phyloP scores from a whole-genome alignment of 345 rosid species.

The Lenwebbia sp. region DNA sequence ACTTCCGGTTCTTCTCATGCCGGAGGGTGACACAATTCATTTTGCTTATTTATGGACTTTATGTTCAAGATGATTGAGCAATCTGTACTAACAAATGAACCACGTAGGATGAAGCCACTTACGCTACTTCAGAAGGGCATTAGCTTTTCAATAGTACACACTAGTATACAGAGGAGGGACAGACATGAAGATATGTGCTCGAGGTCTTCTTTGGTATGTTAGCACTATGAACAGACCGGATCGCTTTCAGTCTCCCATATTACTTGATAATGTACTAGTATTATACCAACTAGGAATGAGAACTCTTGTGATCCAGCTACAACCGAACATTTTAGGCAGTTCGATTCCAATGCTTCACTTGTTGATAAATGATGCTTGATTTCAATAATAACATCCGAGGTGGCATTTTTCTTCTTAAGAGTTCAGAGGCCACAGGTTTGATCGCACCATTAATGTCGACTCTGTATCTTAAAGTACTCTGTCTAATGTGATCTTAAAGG shows the following conservation, averaged over 20 bases:
- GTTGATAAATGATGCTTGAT: background rate
- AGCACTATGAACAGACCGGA: background rate
- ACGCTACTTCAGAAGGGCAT: background rate
- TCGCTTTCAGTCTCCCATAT: background rate
- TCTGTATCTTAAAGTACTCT: background rate
- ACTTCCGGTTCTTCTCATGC: background rate
- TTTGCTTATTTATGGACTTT: background rate
- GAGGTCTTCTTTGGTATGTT: background rate
- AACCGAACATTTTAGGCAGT: background rate
- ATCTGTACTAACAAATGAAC: background rate
- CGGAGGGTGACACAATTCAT: background rate
- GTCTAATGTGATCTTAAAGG: background rate
- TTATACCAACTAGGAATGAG: background rate
- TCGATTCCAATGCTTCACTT: background rate
- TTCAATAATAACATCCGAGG: background rate
- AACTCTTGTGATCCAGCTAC: background rate
- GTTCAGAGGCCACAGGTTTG: background rate
- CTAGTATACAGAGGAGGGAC: background rate
- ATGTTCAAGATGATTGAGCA: background rate
- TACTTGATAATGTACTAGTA: background rate
- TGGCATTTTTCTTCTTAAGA: background rate
- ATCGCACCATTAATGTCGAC: background rate
- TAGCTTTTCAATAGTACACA: background rate
- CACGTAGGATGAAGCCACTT: background rate
- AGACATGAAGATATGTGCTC: background rate